Evolutionary conservation across 192 early-diverging fungal genomes (phyloP), one percentile per base, ranked within the genome.

Genomic region (Phlyctochytrium bullatum): DNA sequence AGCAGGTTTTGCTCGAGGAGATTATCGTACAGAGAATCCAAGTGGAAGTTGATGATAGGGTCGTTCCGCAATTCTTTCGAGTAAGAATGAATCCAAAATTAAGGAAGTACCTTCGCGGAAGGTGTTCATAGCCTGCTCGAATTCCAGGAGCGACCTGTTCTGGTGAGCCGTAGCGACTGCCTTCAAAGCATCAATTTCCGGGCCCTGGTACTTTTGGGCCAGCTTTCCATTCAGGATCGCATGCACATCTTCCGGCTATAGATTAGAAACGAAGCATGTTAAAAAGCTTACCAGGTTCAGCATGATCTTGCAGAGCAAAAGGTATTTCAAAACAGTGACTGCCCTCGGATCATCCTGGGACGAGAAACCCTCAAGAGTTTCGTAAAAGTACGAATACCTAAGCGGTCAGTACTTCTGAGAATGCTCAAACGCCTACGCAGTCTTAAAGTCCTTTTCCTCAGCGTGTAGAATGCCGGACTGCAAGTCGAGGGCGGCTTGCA

Each of bases 261-360:
- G 1, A 2, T n/a, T n/a, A n/a, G n/a, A n/a, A n/a, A n/a, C n/a
- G n/a, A n/a, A n/a, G 25, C 29, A 65, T 66, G 0, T 30, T 20
- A 62, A 52, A 14, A 59, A 16, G 64, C 76, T 74, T 85, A 92
- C 91, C 83, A 92, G 73, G 81, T 95, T 96, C 36, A 96, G 84
- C 97, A 99, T 99, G 68, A 99, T 93, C 75, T 99, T 98, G 86
- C 95, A 98, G 51, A 99, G 83, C 53, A 99, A 76, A 94, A 99
- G 94, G 81, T 98, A 99, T 73, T 96, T 96, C 66, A 99, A 83
- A 2, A 93, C 95, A 61, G 89, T 83, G 12, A 98, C 85, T 53
- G 93, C 95, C 53, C 88, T 84, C 34, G 88, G 71, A 71, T 96
- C 93, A 30, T 95, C 94, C 67, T 93, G 86, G n/a, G 86, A 85